A percentile compares a stretch with the other conserved stretches of the same genome.
Conservation (phyloP, 2,329 filamentous ascomycete genomes). For the Macroventuria anomochaeta region DNA sequence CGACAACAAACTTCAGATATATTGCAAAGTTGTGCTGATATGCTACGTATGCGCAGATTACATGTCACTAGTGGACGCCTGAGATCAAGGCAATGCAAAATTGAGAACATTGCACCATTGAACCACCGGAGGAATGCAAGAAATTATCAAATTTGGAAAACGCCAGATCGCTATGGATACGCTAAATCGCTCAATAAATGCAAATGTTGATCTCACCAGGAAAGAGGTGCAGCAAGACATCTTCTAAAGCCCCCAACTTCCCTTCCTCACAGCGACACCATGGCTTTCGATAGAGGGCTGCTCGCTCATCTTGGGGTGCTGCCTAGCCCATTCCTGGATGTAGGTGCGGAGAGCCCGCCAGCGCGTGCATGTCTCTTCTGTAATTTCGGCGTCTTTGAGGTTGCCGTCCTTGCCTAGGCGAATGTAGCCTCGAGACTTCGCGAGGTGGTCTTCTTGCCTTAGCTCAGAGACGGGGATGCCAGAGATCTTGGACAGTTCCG, state of each 20-base stretch:
- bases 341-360: constrained; percentile 87
- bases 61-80: not conserved
- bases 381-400: constrained; percentile 58
- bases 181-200: constrained; percentile 30
- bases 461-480: constrained; percentile 72
- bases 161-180: constrained; percentile 17
- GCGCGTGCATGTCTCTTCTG: constrained; percentile 65
- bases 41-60: not conserved
- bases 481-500: constrained; percentile 83
- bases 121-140: not conserved
- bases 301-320: constrained; percentile 73
- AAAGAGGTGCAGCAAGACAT: not conserved
- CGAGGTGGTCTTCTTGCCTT: constrained; percentile 70
- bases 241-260: constrained; percentile 54
- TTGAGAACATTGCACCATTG: not conserved
- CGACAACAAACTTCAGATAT: not conserved
- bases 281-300: constrained; percentile 44
- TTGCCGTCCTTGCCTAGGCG: constrained; percentile 57
- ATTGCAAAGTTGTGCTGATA: not conserved
- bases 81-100: not conserved
- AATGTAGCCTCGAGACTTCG: constrained; percentile 75
- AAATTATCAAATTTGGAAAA: not conserved
- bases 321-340: constrained; percentile 86
- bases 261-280: constrained; percentile 55
- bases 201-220: constrained; percentile 10